These are phyloP conservation scores for Biancaea sappan DNA, from an alignment of 306 rosid species.

Conservation along the genomic window DNA sequence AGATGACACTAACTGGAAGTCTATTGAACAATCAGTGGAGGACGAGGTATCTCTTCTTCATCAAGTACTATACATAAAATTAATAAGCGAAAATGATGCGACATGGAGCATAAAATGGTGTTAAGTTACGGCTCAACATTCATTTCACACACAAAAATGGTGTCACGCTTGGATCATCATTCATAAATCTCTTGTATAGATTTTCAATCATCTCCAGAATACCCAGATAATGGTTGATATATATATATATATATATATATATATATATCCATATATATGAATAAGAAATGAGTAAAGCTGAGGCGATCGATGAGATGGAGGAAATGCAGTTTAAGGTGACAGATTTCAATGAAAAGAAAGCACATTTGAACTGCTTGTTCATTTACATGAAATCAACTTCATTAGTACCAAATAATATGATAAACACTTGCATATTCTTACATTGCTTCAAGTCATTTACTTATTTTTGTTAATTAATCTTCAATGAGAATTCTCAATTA, in stretches of 20 bases:
- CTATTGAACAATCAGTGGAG: slow-evolving; percentile 25
- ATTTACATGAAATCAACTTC: slow-evolving; percentile 37
- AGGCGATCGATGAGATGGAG: slow-evolving; percentile 43
- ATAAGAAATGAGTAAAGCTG: slow-evolving; percentile 37
- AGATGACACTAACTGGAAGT: slow-evolving; percentile 38
- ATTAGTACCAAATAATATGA: not conserved
- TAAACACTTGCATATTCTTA: not conserved
- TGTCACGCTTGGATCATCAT: slow-evolving; percentile 17
- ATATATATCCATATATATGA: too few species aligned
- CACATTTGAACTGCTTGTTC: slow-evolving; percentile 38
- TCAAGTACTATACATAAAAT: slow-evolving; percentile 10
- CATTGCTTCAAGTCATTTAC: not conserved
- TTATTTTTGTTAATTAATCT: not conserved
- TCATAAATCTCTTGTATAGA: slow-evolving; percentile 16
- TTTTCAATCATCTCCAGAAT: too few species aligned
- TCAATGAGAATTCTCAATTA: too few species aligned
- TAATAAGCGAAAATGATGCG: slow-evolving; percentile 10
- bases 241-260: too few species aligned
- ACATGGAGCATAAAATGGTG: slow-evolving; percentile 27
- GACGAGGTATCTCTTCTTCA: slow-evolving; percentile 27
- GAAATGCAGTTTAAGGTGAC: slow-evolving; percentile 47
- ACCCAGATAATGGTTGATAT: not conserved
- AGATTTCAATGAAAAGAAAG: slow-evolving; percentile 40
- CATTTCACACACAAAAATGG: too few species aligned
- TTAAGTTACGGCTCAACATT: too few species aligned